Evolutionary conservation across 768 basidiomycete species (phyloP), one percentile per base, ranked within the genome.

Genomic region (Omphalotus guepiniiformis): DNA sequence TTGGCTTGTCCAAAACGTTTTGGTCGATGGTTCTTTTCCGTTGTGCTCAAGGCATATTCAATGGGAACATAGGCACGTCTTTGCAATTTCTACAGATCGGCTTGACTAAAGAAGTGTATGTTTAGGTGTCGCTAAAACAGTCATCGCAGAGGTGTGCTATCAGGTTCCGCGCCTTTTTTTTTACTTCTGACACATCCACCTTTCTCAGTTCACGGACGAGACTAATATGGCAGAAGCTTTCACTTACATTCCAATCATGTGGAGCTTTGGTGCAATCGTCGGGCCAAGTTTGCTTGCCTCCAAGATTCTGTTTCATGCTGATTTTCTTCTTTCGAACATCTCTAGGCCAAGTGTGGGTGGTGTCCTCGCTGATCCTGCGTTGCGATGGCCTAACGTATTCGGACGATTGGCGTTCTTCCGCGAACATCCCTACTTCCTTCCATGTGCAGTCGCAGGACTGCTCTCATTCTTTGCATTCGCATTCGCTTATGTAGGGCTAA

Each of bases 371-470:
- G 53, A 60, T 19, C 65, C 68, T 6, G 53, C 60, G 6, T 48
- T 54, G 23, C 43, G 53, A 39, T 67, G 61, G 55, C 65, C 66
- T 4, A 29, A 48, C 6, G 46, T 53, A 4, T 63, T 66, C 37
- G 60, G 59, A 7, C 45, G 42, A 8, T 42, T 58, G n/a, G 12
- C 30, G 3, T 59, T 68, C 41, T 60, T 67, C 27, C 39, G 47
- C 7, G 46, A 56, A 1, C 55, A 70, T 54, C 67, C 69, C 2
- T 72, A 69, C 50, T 63, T 72, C 32, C 59, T 70, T 29, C 64
- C 68, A 22, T 71, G 70, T 53, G 39, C 53, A 6, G 55, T 58
- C 4, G 57, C 66, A 2, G 64, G 61, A 1, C 3, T 45, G 1
- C 49, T 64, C 12, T 39, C 63, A 7, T 38, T 62, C 8, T 16